Evolutionary conservation across 164 flowering plant genomes (phyloP).

Genomic region (Buxus sempervirens): DNA sequence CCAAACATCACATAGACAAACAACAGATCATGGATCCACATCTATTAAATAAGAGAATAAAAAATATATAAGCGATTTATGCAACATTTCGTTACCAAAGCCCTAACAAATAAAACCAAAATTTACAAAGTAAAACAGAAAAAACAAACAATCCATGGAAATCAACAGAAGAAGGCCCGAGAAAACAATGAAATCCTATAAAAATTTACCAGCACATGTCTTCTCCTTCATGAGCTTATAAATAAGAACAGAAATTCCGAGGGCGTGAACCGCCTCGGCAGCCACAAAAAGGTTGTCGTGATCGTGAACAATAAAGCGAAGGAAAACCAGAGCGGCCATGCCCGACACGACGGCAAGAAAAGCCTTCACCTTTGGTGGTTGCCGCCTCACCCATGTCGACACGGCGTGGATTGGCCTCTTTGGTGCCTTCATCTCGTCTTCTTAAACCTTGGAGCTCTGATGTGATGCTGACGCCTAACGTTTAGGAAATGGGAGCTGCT

Average conservation of each 20-base stretch:
- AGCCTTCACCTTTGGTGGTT: conserved; percentile 74
- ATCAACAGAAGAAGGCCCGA: not conserved
- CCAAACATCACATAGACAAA: no score
- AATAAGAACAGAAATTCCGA: conserved; percentile 62
- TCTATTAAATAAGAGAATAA: no score
- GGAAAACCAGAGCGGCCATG: conserved; percentile 58
- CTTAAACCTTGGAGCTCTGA: not conserved
- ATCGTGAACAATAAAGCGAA: conserved; percentile 61
- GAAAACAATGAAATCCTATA: not conserved
- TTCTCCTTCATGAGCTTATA: conserved; percentile 73
- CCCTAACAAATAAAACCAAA: no score
- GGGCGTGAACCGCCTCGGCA: conserved; percentile 66
- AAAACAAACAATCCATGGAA: no score
- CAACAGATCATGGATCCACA: no score
- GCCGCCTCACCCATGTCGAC: conserved; percentile 57
- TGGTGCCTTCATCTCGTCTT: conserved; percentile 37
- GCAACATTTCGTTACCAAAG: no score
- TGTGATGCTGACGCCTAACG: no score
- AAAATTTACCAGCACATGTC: conserved; percentile 62
- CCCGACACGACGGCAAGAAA: conserved; percentile 62
- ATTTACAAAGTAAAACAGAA: no score
- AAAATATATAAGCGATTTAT: no score
- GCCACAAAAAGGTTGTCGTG: conserved; percentile 78
- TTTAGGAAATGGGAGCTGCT: not conserved
- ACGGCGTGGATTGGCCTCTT: conserved; percentile 59